Base-by-base conservation (phyloP, 2,329 filamentous ascomycete genomes). In the Microcera coccophila region DNA sequence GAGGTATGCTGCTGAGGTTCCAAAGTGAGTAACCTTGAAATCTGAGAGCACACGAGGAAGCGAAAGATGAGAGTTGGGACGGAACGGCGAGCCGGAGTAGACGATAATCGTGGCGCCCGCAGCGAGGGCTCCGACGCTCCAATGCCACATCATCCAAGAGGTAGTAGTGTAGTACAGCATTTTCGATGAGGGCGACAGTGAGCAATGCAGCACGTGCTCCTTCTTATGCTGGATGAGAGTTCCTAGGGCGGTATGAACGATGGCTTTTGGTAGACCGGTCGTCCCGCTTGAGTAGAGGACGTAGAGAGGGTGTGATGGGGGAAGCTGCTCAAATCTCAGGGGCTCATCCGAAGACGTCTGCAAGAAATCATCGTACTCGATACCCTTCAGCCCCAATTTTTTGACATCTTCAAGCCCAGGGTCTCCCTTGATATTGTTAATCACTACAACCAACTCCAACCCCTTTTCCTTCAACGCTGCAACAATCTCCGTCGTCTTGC, bases 81-180 rank as follows among this genome's bases (percentile, higher is more conserved):
- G 76, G 72, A 97, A 97, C 0, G 93, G 93, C 0, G 88, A 95
- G 36, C 93, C 93, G 40, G 95, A 88, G 66, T 96, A 98, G 4
- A 97, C 75, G 16, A 97, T 76, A 11, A 97, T 72, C 0, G 88
- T 91, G 10, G 87, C 79, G 40, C 91, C 91, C 21, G 81, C 83
- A 9, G 90, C 87, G 4, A 97, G 80, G 5, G 84, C 88, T 1
- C 88, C 91, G 16, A 96, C 79, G 31, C 90, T 83, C 90, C 91
- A 97, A 64, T 97, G 91, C 90, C 90, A 96, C 91, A 97, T 97
- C 90, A 98, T 97, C 93, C 90, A 96, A 0, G 89, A 94, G 10
- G 85, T 90, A 3, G 90, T 96, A 1, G 90, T 95, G 69, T 90
- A 96, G 70, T 96, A 96, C 65, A 96, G 87, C 60, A 96, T 75